Percentiles rank a stretch among this genome's conserved stretches.
Evolutionary conservation across 352 stramenopile species (phyloP).

Genomic region (Albugo candida): DNA sequence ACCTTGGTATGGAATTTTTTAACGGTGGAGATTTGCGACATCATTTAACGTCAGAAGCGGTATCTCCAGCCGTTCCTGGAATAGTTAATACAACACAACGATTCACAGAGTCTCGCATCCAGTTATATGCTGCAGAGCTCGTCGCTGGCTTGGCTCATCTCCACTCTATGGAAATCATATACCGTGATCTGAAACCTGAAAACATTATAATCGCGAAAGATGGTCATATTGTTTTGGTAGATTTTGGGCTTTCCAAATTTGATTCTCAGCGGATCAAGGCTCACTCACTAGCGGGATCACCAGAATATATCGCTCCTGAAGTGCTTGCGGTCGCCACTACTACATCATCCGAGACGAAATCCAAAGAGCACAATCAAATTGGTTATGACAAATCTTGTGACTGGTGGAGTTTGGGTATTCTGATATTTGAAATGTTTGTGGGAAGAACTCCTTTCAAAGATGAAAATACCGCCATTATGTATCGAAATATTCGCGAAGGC

Average conservation of each 20-base stretch:
- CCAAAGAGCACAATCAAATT: conserved; percentile 14
- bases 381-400: conserved; percentile 66
- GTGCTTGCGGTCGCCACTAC: conserved; percentile 47
- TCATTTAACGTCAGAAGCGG: conserved; percentile 15
- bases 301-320: conserved; percentile 86
- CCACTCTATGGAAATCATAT: conserved; percentile 81
- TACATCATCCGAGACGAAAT: background rate
- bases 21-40: conserved; percentile 89
- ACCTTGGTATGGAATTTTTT: conserved; percentile 98
- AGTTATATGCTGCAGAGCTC: conserved; percentile 72
- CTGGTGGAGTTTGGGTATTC: conserved; percentile 81
- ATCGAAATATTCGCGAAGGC: conserved; percentile 78
- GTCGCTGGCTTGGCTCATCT: conserved; percentile 69
- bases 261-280: conserved; percentile 28
- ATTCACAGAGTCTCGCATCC: conserved; percentile 48
- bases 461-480: conserved; percentile 82
- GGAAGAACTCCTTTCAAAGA: conserved; percentile 86
- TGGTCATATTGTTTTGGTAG: conserved; percentile 74
- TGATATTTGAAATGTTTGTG: conserved; percentile 83
- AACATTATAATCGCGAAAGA: conserved; percentile 80
- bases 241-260: conserved; percentile 82
- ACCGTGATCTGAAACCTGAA: conserved; percentile 76
- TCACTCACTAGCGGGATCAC: conserved; percentile 55
- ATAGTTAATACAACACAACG: conserved; percentile 27
- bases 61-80: background rate